phyloP scores from a whole-genome alignment of 805 yeast species.

The Grigorovia yakushimaensis region DNA sequence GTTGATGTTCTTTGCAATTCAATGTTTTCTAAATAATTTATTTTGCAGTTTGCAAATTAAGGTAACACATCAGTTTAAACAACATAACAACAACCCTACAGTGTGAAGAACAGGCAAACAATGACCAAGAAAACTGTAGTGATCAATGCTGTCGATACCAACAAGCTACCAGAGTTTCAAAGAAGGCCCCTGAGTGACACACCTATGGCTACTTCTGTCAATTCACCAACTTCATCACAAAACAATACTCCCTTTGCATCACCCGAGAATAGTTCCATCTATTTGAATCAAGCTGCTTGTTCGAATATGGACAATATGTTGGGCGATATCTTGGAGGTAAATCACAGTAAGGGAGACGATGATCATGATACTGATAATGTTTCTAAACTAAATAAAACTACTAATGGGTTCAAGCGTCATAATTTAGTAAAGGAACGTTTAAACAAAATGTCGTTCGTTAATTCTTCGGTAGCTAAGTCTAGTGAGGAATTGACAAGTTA shows the following conservation, averaged over 20 bases:
- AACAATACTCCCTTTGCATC: constrained; percentile 1
- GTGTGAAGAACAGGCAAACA: background rate
- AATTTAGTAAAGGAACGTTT: background rate
- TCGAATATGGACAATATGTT: background rate
- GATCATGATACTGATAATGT: background rate
- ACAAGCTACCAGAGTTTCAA: constrained; percentile 1
- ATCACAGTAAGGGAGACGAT: too few species aligned
- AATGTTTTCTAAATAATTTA: too few species aligned
- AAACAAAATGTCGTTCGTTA: background rate
- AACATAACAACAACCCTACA: background rate
- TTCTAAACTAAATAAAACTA: background rate
- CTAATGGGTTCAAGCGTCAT: background rate
- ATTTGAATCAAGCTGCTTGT: background rate
- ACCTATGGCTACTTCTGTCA: constrained; percentile 2
- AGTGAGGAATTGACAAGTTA: background rate
- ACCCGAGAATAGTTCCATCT: background rate
- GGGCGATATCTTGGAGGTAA: background rate
- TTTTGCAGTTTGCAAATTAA: background rate
- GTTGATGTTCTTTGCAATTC: too few species aligned
- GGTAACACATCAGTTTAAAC: background rate
- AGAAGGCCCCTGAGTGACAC: constrained; percentile 7
- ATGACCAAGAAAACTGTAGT: background rate
- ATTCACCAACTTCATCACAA: constrained; percentile 1
- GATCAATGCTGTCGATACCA: background rate
- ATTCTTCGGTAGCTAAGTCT: background rate